These are phyloP conservation scores for Aureobasidium vineae DNA, from an alignment of 2,329 filamentous ascomycete species.

Conservation along the genomic window DNA sequence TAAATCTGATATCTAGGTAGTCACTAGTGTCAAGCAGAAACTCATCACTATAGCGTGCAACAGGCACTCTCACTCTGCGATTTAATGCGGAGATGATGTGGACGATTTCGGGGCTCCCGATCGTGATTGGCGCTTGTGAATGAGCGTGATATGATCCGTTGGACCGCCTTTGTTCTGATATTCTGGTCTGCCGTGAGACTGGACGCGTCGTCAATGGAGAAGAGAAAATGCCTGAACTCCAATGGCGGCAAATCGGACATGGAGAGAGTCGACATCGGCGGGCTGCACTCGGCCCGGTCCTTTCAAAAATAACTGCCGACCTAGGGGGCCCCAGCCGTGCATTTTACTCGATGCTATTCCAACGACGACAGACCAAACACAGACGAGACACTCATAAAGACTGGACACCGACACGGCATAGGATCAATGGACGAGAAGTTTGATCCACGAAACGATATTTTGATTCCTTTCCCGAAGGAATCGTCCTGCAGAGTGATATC, in stretches of 20 bases:
- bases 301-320: slow-evolving; percentile 3
- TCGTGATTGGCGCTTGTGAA: slow-evolving; percentile 1
- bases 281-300: slow-evolving; percentile 13
- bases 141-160: slow-evolving; percentile 1
- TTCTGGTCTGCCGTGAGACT: not conserved
- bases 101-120: not conserved
- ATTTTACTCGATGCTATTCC: not conserved
- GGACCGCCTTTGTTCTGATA: not conserved
- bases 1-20: no score
- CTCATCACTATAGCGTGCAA: no score
- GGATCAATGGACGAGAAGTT: not conserved
- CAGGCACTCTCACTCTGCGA: no score
- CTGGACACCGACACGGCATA: not conserved
- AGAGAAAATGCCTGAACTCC: slow-evolving; percentile 11
- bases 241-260: slow-evolving; percentile 22
- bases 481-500: not conserved
- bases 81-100: slow-evolving; percentile 11
- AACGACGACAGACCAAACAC: not conserved
- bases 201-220: not conserved
- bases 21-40: no score
- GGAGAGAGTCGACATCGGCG: slow-evolving; percentile 17
- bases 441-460: not conserved
- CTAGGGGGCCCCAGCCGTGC: not conserved
- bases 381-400: not conserved
- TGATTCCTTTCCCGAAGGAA: slow-evolving; percentile 14